These are phyloP conservation scores for Detonula confervacea DNA, from an alignment of 352 stramenopile genomes.

Conservation along the genomic window DNA sequence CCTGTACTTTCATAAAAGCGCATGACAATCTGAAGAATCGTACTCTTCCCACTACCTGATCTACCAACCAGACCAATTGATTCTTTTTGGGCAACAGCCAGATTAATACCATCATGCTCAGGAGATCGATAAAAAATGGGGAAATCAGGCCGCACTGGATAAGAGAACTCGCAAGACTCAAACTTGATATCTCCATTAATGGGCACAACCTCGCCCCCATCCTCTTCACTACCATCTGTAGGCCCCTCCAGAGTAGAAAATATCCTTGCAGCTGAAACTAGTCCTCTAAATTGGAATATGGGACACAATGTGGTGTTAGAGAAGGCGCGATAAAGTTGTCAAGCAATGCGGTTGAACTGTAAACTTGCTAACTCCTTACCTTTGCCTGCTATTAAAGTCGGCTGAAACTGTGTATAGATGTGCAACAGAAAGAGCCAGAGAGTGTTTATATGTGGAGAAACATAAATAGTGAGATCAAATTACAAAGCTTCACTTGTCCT, in stretches of 20 bases:
- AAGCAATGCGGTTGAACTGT: neutral
- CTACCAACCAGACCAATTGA: slow-evolving; percentile 45
- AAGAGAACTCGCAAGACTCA: slow-evolving; percentile 30
- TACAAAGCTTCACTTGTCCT: neutral
- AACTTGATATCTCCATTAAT: slow-evolving; percentile 49
- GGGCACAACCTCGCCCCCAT: neutral
- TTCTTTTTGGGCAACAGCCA: slow-evolving; percentile 38
- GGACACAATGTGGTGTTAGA: neutral
- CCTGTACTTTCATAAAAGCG: slow-evolving; percentile 85
- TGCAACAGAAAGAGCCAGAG: neutral
- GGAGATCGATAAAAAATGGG: slow-evolving; percentile 44
- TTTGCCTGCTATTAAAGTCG: slow-evolving; percentile 50
- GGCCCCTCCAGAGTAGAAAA: slow-evolving; percentile 45
- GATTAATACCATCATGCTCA: slow-evolving; percentile 28
- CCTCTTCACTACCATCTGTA: slow-evolving; percentile 40
- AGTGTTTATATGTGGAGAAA: too few species aligned
- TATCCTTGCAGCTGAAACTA: slow-evolving; percentile 38
- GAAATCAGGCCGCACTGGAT: slow-evolving; percentile 21
- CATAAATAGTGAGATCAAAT: neutral
- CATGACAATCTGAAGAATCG: slow-evolving; percentile 81
- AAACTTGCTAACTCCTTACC: slow-evolving; percentile 3
- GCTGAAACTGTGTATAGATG: slow-evolving; percentile 30
- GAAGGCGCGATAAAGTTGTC: too few species aligned
- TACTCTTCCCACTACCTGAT: slow-evolving; percentile 68
- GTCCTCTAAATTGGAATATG: slow-evolving; percentile 17